Evolutionary conservation across 2,329 filamentous ascomycete genomes (phyloP), one percentile per base, ranked within the genome.

Genomic region (Cephalotrichum gorgonifer): DNA sequence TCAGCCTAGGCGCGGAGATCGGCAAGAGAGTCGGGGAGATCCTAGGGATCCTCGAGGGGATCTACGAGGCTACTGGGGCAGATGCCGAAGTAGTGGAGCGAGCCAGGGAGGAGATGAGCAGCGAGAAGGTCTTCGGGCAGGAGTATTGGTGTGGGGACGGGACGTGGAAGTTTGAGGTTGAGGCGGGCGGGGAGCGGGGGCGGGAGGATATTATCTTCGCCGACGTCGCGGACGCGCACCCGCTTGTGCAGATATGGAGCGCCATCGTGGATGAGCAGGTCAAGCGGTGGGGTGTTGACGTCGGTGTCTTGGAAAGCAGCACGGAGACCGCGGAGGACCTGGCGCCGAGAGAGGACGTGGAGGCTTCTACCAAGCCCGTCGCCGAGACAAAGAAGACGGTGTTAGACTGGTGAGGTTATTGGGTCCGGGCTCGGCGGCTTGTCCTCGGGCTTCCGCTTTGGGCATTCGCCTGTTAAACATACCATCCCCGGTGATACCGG

Each of bases 1-100:
- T 89, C 62, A 74, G 81, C 14, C 73, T 97, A 1, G 93, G 93
- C 12, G 90, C 88, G 1, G 81, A 84, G 47, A 69, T 97, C 27
- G 93, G 91, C 0, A 64, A 86, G 54, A 74, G 75, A 26, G 84
- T 82, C 0, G 93, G 93, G 0, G 81, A 80, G 55, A 68, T 94
- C 12, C 64, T 95, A 3, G 93, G 93, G 0, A 68, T 87, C 4
- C 60, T 96, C 6, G 87, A 95, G 59, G 88, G 85, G 0, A 66
- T 95, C 20, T 64, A 71, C 1, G 67, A 68, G 14, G 50, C 56
- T 52, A 38, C 27, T 6, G 22, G 28, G 2, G n/a, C 12, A 4
- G 43, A 23, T 12, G 26, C 12, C 2, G 43, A 25, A 8, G 11
- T 25, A 4, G 6, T 23, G 51, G 26, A 33, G n/a, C 17, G 71